Percentiles rank a stretch among this genome's conserved stretches.
Conservation (phyloP, 306 rosid species). For the Malus orientalis region DNA sequence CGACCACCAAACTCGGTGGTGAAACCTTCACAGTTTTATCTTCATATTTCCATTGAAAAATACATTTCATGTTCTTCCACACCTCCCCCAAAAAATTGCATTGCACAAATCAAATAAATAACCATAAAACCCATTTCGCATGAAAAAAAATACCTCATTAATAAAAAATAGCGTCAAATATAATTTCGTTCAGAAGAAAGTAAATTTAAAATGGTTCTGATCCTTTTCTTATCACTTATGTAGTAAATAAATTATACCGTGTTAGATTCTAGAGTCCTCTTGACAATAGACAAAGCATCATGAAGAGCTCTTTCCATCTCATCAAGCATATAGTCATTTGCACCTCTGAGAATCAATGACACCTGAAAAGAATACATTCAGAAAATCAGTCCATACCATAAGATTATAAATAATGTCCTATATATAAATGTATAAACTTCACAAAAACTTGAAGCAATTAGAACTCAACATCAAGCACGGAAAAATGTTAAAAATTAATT, state of each 20-base stretch:
- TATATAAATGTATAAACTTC: background rate
- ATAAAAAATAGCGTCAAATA: background rate
- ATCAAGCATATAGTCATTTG: background rate
- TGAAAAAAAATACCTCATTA: background rate
- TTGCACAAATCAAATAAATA: background rate
- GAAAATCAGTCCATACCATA: background rate
- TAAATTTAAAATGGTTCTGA: background rate
- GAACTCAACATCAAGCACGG: background rate
- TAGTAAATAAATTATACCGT: slow-evolving; percentile 36
- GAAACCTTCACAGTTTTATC: background rate
- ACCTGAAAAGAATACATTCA: background rate
- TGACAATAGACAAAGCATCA: slow-evolving; percentile 84
- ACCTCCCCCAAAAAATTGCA: background rate
- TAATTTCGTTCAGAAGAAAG: background rate
- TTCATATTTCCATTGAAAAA: background rate
- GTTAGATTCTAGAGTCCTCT: slow-evolving; percentile 93
- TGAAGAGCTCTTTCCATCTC: slow-evolving; percentile 39
- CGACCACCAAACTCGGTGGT: background rate
- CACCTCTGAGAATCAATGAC: background rate
- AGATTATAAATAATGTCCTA: background rate
- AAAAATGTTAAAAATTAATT: background rate
- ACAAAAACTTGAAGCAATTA: background rate
- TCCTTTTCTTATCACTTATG: background rate
- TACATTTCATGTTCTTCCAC: background rate
- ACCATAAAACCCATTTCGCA: background rate